Evolutionary conservation across 148 eudicot species (phyloP).

Genomic region (Silene latifolia): DNA sequence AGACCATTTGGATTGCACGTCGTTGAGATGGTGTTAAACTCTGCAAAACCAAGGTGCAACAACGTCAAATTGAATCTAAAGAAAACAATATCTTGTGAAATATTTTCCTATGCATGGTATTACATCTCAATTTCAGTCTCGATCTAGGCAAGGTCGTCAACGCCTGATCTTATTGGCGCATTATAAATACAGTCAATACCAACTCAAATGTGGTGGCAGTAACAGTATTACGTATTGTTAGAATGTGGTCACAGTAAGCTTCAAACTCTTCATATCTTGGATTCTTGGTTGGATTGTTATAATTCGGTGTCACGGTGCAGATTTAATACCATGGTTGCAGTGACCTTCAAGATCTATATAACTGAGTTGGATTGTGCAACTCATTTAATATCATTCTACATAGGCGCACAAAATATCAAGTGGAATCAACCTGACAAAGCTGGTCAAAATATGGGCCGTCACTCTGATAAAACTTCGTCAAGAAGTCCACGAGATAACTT

Average conservation of each 20-base stretch:
- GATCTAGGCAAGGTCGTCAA: too few relatives aligned
- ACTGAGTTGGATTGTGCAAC: not conserved
- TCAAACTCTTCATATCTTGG: not conserved
- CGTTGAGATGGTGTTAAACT: slow-evolving; percentile 66
- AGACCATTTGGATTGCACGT: slow-evolving; percentile 52
- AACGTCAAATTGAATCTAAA: slow-evolving; percentile 3
- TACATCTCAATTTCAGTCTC: too few relatives aligned
- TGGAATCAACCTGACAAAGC: slow-evolving; percentile 63
- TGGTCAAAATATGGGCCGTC: slow-evolving; percentile 58
- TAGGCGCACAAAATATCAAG: slow-evolving; percentile 2
- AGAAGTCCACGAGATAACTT: slow-evolving; percentile 61
- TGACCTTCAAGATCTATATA: not conserved
- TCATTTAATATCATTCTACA: not conserved
- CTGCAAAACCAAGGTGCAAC: slow-evolving; percentile 36
- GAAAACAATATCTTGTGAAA: not conserved
- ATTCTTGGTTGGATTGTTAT: too few relatives aligned
- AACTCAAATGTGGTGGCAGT: not conserved
- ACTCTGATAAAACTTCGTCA: slow-evolving; percentile 58
- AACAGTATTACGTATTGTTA: not conserved
- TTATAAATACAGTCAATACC: not conserved
- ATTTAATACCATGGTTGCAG: too few relatives aligned
- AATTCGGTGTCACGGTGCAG: not conserved
- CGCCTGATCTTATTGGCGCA: too few relatives aligned
- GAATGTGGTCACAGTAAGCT: not conserved
- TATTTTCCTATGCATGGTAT: not conserved